Percentiles rank a stretch among this genome's conserved stretches.
Conservation (phyloP, 2,329 filamentous ascomycete genomes). For the Paracoccidioides brasiliensis region DNA sequence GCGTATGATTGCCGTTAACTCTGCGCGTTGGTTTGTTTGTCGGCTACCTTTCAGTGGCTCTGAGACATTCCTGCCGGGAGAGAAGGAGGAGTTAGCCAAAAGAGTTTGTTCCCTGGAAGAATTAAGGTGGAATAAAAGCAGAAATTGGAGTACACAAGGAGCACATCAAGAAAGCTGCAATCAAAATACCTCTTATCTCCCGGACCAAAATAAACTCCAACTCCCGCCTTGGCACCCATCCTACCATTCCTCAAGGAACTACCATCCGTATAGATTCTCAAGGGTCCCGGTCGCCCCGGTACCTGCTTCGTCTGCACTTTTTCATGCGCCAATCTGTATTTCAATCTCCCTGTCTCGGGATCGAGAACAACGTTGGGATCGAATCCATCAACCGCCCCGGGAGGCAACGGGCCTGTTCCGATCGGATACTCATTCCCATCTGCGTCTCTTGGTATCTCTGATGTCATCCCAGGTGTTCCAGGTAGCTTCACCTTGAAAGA, state of each 20-base stretch:
- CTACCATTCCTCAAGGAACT: conserved; percentile 48
- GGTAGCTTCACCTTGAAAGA: not conserved
- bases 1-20: conserved; percentile 74
- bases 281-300: conserved; percentile 34
- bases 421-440: conserved; percentile 35
- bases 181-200: conserved; percentile 40
- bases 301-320: conserved; percentile 35
- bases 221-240: conserved; percentile 42
- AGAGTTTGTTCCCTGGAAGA: not conserved
- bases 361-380: conserved; percentile 46
- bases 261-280: conserved; percentile 52
- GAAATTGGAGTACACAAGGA: not conserved
- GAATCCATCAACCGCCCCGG: conserved; percentile 47
- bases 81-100: conserved; percentile 16
- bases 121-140: not conserved
- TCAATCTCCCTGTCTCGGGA: conserved; percentile 39
- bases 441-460: conserved; percentile 30
- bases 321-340: conserved; percentile 42
- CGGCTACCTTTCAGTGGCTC: conserved; percentile 58
- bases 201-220: conserved; percentile 53
- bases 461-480: conserved; percentile 25
- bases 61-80: conserved; percentile 49
- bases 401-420: conserved; percentile 43
- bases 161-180: conserved; percentile 4
- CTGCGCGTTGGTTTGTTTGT: conserved; percentile 95